Evolutionary conservation across 192 early-diverging fungal genomes (phyloP).

Genomic region (Linnemannia zychae): DNA sequence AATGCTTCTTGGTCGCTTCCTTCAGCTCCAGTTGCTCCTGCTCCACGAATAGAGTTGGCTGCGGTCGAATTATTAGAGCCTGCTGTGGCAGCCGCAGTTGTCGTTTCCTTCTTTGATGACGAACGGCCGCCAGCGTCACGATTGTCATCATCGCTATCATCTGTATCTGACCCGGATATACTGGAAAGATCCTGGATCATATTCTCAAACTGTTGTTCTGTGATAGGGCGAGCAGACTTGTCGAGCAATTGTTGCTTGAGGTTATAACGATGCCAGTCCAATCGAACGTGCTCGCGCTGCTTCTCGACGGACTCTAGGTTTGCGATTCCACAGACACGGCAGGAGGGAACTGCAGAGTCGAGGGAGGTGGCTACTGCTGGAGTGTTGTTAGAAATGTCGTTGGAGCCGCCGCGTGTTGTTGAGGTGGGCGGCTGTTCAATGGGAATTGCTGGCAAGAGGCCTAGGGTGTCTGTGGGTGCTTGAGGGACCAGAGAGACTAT

Average conservation of each 20-base stretch:
- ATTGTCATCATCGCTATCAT: slow-evolving; percentile 24
- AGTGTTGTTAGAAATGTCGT: background rate
- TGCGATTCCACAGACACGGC: slow-evolving; percentile 59
- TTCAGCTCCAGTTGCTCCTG: background rate
- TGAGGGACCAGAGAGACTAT: slow-evolving; percentile 18
- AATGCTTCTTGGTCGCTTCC: slow-evolving; percentile 29
- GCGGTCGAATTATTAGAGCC: slow-evolving; percentile 5
- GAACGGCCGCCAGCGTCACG: background rate
- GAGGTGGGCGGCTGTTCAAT: background rate
- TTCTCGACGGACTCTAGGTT: slow-evolving; percentile 51
- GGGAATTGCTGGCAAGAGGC: background rate
- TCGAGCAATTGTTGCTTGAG: slow-evolving; percentile 63
- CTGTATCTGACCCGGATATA: slow-evolving; percentile 64
- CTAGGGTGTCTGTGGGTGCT: background rate
- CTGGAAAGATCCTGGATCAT: slow-evolving; percentile 65
- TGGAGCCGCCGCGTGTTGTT: background rate
- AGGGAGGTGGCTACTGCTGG: slow-evolving; percentile 16
- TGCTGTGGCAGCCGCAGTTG: background rate
- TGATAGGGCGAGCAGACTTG: slow-evolving; percentile 46
- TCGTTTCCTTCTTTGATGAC: background rate
- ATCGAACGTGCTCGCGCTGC: slow-evolving; percentile 63
- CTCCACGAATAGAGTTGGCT: background rate
- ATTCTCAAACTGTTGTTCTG: slow-evolving; percentile 64
- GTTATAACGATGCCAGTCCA: slow-evolving; percentile 72
- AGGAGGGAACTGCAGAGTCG: slow-evolving; percentile 46